Evolutionary conservation across 2,329 filamentous ascomycete species (phyloP).

Genomic region (Apiospora malaysiana): DNA sequence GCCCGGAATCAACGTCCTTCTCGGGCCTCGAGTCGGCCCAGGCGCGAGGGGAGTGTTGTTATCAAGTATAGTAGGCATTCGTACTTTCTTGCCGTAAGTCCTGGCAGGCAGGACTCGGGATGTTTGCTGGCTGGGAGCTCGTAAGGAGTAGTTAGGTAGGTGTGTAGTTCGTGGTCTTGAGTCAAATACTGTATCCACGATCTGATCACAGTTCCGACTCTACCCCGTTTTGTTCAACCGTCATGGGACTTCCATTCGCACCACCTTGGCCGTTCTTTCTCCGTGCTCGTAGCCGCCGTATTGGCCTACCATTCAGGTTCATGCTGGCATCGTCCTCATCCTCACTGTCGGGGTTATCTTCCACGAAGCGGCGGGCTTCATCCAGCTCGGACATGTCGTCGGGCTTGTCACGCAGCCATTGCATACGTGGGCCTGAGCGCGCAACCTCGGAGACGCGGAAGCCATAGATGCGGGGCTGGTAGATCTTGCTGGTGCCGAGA

Average conservation of each 20-base stretch:
- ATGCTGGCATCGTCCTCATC: conserved; percentile 59
- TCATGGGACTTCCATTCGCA: conserved; percentile 64
- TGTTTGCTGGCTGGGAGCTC: background rate
- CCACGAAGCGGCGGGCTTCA: conserved; percentile 67
- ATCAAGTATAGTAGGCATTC: background rate
- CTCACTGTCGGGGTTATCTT: conserved; percentile 62
- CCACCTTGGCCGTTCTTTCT: conserved; percentile 53
- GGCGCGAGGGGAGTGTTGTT: background rate
- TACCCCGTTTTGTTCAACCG: conserved; percentile 61
- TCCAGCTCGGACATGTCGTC: conserved; percentile 82
- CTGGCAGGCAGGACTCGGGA: conserved; percentile 1
- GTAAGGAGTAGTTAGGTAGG: background rate
- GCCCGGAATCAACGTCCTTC: background rate
- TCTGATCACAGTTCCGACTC: conserved; percentile 57
- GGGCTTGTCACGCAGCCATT: conserved; percentile 90
- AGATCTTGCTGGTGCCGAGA: conserved; percentile 81
- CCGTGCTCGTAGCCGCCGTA: conserved; percentile 49
- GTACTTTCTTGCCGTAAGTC: background rate
- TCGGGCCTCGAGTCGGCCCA: background rate
- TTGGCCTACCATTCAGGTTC: conserved; percentile 49
- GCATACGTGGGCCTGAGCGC: conserved; percentile 91
- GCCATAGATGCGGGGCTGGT: conserved; percentile 95
- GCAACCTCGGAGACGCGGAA: conserved; percentile 93
- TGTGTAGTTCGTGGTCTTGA: conserved; percentile 1
- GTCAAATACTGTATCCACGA: conserved; percentile 1